Evolutionary conservation across 2,329 filamentous ascomycete genomes (phyloP).

Genomic region (Lomentospora prolificans): DNA sequence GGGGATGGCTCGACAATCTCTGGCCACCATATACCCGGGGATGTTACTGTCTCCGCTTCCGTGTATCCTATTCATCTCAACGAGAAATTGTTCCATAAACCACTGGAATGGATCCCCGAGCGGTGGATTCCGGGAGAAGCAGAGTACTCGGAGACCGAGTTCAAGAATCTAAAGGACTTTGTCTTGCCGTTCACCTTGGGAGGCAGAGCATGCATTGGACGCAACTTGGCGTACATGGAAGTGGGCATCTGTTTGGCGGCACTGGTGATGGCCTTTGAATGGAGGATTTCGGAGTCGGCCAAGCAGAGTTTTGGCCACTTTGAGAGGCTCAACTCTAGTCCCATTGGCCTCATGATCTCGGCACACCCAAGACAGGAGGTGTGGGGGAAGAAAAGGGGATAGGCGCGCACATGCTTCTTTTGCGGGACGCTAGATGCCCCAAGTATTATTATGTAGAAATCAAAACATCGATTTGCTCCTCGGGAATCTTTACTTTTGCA

Average conservation of each 20-base stretch:
- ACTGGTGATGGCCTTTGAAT: constrained; percentile 7
- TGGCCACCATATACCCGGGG: too few species aligned
- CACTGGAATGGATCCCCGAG: constrained; percentile 16
- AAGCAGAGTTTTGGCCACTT: neutral
- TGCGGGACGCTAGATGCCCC: too few species aligned
- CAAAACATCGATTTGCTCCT: too few species aligned
- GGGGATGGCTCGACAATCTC: too few species aligned
- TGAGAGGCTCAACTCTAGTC: constrained; percentile 9
- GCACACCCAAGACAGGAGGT: too few species aligned
- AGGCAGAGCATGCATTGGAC: constrained; percentile 6
- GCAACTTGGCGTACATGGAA: constrained; percentile 10
- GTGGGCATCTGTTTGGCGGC: constrained; percentile 5
- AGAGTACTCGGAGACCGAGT: neutral
- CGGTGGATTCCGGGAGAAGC: constrained; percentile 13
- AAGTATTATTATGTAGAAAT: too few species aligned
- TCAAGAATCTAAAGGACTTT: constrained; percentile 9
- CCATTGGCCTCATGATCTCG: too few species aligned
- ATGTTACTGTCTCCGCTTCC: too few species aligned
- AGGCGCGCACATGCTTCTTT: too few species aligned
- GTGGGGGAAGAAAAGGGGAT: too few species aligned
- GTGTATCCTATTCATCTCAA: too few species aligned
- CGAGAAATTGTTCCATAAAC: neutral
- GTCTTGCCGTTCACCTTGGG: constrained; percentile 8
- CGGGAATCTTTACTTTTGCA: too few species aligned
- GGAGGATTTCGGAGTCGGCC: neutral